Base-by-base conservation (phyloP, 192 early-diverging fungal genomes). In the Allomyces macrogynus region DNA sequence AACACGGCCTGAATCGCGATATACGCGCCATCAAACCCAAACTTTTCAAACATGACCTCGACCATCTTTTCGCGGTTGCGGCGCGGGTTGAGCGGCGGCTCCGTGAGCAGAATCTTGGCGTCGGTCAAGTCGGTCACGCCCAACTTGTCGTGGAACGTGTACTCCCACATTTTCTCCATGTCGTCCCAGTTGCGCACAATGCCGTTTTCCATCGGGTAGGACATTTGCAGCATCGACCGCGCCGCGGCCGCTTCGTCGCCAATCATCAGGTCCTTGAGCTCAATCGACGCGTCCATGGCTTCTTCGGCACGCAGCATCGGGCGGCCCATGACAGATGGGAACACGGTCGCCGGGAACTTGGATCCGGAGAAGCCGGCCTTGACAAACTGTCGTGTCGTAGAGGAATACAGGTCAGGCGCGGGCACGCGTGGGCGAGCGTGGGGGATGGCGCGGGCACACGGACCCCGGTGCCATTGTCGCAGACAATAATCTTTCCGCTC, bases 191-290 rank as follows among this genome's bases (percentile, higher is more conserved):
- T 91, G 67, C 84, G 77, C 61, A 99, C 86, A 63, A 99, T 89
- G 10, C 96, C 96, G 78, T 99, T 96, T 73, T 97, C 92, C 87
- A 99, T 92, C 18, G 96, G 96, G 72, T 99, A 99, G 40, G 85
- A 83, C 86, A 99, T 93, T 71, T 96, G 86, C 14, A 99, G 82
- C 66, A 88, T 87, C 24, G 83, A 80, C 8, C 96, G 84, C 23
- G 91, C 67, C 24, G 82, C 85, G 12, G 92, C 87, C n/a, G 96
- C 96, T 70, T 99, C 95, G 68, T 97, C 93, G 20, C 96, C 96
- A 22, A 99, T 89, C 84, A 95, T 96, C 68, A 97, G 90, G 75
- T 99, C 95, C 72, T 90, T 91, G 61, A 97, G 75, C 68, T 76
- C 71, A 63, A 72, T 66, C 27, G 70, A 61, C 64, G 75, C 64